Evolutionary conservation across 1,284 basidiomycete genomes (phyloP).

Genomic region (Coniferiporia weirii): DNA sequence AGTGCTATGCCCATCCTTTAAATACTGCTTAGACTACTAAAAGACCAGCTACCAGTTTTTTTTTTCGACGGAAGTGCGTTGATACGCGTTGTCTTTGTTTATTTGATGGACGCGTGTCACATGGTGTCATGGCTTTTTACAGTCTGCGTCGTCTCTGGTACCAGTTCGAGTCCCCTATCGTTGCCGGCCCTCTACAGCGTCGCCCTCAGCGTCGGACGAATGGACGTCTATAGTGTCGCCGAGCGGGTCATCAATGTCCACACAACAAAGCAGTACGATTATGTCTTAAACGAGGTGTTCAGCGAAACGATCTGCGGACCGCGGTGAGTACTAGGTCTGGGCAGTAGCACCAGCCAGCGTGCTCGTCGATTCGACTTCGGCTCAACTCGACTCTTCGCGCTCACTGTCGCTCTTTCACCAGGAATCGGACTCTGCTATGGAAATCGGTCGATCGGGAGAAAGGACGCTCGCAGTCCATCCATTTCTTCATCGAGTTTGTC

Average conservation of each 20-base stretch:
- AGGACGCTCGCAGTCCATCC: conserved; percentile 9
- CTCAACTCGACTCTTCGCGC: background rate
- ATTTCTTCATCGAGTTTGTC: conserved; percentile 17
- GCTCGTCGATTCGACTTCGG: background rate
- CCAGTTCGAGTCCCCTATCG: background rate
- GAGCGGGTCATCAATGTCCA: conserved; percentile 14
- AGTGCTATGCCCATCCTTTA: no score
- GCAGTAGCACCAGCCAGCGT: background rate
- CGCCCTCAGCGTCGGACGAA: background rate
- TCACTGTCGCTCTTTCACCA: background rate
- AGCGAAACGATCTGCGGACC: conserved; percentile 4
- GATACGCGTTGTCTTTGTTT: background rate
- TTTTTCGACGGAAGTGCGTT: background rate
- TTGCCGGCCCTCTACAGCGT: background rate
- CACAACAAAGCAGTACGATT: conserved; percentile 8
- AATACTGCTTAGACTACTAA: no score
- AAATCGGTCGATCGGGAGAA: background rate
- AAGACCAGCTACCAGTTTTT: no score
- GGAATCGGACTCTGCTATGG: conserved; percentile 8
- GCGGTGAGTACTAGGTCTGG: conserved; percentile 1
- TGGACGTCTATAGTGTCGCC: background rate
- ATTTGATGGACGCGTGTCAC: background rate
- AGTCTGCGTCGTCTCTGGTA: background rate
- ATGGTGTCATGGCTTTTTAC: background rate
- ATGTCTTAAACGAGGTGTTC: conserved; percentile 9